These are phyloP conservation scores for Saccharomycopsis fibuligera DNA, from an alignment of 805 yeast genomes.

Conservation along the genomic window DNA sequence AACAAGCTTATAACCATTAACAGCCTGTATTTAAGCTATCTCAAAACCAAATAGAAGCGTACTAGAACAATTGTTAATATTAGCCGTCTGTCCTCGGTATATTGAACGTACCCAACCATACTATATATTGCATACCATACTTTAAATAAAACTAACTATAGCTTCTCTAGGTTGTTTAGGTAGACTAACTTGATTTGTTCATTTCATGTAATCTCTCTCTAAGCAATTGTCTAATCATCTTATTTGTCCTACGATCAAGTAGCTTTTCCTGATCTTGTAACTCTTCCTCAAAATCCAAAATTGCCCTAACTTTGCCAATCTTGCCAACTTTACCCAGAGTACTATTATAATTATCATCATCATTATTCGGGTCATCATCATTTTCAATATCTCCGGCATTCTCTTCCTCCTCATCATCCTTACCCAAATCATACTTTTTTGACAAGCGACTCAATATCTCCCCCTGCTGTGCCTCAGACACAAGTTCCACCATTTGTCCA, in stretches of 20 bases:
- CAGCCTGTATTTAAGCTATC: too few species aligned
- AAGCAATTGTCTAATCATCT: not conserved
- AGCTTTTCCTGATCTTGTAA: not conserved
- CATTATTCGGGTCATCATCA: too few species aligned
- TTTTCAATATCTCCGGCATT: not conserved
- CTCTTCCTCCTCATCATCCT: not conserved
- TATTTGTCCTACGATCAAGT: constrained; percentile 1
- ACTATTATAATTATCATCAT: too few species aligned
- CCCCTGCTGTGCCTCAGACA: not conserved
- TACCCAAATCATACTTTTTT: not conserved
- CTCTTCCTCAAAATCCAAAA: constrained; percentile 1
- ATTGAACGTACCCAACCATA: too few species aligned
- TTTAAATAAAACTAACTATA: not conserved
- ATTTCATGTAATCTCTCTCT: not conserved
- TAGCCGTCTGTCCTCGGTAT: too few species aligned
- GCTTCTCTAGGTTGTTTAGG: not conserved
- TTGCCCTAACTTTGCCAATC: not conserved
- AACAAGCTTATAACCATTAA: too few species aligned
- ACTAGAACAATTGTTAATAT: too few species aligned
- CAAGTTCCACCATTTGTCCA: constrained; percentile 1
- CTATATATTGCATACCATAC: not conserved
- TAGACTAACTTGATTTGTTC: not conserved
- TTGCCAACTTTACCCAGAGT: too few species aligned
- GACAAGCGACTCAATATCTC: constrained; percentile 1
- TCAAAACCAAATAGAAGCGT: too few species aligned